Percentiles rank a stretch among this genome's conserved stretches.
Evolutionary conservation across 106 monocot genomes (phyloP).

Genomic region (Dendrobium huoshanense): DNA sequence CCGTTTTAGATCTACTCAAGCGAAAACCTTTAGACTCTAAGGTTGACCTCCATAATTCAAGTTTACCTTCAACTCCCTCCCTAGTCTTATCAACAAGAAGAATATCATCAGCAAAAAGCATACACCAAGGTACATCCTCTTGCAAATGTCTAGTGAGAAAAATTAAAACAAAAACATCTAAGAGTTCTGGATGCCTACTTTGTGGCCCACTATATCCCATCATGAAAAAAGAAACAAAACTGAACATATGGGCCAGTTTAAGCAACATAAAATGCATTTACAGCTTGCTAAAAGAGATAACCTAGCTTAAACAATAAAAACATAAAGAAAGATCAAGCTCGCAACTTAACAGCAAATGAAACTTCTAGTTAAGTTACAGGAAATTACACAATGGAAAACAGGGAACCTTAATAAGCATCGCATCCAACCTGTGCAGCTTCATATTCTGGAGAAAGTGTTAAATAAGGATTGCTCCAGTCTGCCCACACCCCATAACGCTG

Average conservation of each 20-base stretch:
- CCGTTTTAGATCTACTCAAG: too few relatives aligned
- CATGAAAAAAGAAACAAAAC: not conserved
- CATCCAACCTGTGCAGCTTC: constrained; percentile 94
- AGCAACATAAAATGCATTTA: not conserved
- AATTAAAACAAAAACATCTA: too few relatives aligned
- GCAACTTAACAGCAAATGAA: not conserved
- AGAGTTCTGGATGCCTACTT: not conserved
- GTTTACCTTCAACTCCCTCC: too few relatives aligned
- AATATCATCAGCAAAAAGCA: too few relatives aligned
- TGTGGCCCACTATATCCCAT: not conserved
- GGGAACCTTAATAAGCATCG: not conserved
- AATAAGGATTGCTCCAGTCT: constrained; percentile 85
- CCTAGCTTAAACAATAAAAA: not conserved
- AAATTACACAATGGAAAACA: constrained; percentile 1
- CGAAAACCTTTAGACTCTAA: too few relatives aligned
- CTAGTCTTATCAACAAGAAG: too few relatives aligned
- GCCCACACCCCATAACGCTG: constrained; percentile 98
- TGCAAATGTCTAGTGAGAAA: too few relatives aligned
- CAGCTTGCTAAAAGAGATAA: too few relatives aligned
- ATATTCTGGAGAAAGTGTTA: constrained; percentile 97
- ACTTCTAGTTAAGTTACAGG: not conserved
- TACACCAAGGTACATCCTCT: too few relatives aligned
- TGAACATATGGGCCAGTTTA: not conserved
- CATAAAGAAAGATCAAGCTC: not conserved
- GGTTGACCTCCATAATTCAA: too few relatives aligned